Evolutionary conservation across 2,329 filamentous ascomycete genomes (phyloP), one percentile per base, ranked within the genome.

Genomic region (Aspergillus sp.): DNA sequence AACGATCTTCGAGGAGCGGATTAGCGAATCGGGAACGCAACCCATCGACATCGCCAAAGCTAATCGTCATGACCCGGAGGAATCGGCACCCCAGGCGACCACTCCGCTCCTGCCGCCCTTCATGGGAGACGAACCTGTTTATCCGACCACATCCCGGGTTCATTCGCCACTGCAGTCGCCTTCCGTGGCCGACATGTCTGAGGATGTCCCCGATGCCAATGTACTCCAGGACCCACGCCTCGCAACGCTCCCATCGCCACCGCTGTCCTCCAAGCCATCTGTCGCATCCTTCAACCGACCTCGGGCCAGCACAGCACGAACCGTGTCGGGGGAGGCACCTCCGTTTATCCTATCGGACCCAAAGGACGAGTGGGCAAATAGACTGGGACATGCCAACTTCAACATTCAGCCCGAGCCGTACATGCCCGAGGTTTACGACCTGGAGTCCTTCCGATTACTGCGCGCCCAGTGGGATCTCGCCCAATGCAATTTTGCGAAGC

Each of bases 311-410:
- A 79, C 77, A 9, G 71, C 71, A 74, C 72, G 74, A 54, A 71
- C 71, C 0, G 62, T 74, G 69, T 73, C 83, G 77, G 66, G 78
- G 73, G 66, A 84, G 74, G 54, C 79, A 84, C 39, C 81, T 4
- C 83, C 85, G 4, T 86, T 92, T 63, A 79, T 88, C 56, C 79
- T 86, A n/a, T 86, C 90, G 57, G 85, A 87, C 45, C 69, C 73
- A 6, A 82, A 87, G 53, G 92, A 96, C 72, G 87, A 89, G 65
- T 97, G 94, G 94, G 89, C 91, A 1, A 86, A 89, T 70, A 87
- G 87, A 58, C 85, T 98, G 14, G 94, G 94, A 29, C 93, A 98
- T 73, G 93, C 93, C 64, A 96, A 98, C 78, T 97, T 96, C 74
- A 93, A 86, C 68, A 96, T 98, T 67, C 80, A 85, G 22, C 93